Conservation (phyloP, 495 filamentous ascomycete species). For the Hypoxylon lenormandii region DNA sequence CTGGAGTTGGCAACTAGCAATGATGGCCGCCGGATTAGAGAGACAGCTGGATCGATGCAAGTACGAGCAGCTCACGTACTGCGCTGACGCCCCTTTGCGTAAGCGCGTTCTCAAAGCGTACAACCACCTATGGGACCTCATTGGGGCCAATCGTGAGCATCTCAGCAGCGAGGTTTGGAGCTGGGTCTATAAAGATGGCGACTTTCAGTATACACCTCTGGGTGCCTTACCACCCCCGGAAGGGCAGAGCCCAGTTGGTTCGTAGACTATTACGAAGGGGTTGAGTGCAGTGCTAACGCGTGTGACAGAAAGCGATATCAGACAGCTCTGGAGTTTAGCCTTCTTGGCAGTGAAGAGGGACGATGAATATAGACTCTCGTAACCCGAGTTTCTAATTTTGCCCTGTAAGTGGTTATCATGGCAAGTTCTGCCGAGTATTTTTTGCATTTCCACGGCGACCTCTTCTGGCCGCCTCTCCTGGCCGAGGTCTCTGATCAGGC, state of each 20-base stretch:
- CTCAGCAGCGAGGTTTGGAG: conserved; percentile 73
- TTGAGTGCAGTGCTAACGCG: conserved; percentile 19
- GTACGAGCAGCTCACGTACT: conserved; percentile 59
- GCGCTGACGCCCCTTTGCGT: conserved; percentile 59
- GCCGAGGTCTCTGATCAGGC: background rate
- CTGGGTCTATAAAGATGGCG: conserved; percentile 65
- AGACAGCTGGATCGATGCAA: conserved; percentile 62
- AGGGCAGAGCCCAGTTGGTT: conserved; percentile 56
- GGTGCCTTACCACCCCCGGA: conserved; percentile 66
- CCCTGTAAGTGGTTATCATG: background rate
- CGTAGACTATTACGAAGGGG: conserved; percentile 14
- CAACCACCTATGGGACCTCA: conserved; percentile 70
- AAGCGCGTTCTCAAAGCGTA: conserved; percentile 67
- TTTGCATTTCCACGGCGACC: background rate
- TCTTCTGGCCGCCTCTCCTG: background rate
- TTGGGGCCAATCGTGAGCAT: conserved; percentile 65
- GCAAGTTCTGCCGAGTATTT: conserved; percentile 16
- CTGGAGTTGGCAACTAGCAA: conserved; percentile 74
- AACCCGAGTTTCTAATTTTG: background rate
- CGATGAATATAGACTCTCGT: conserved; percentile 23
- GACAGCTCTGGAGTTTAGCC: conserved; percentile 69
- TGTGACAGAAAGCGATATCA: conserved; percentile 62
- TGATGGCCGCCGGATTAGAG: conserved; percentile 71
- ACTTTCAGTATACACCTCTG: conserved; percentile 64
- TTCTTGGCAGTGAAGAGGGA: conserved; percentile 66